Percentiles rank a stretch among this genome's conserved stretches.
Evolutionary conservation across 2,329 filamentous ascomycete species (phyloP).

Genomic region (Cylindrodendrum hubeiense): DNA sequence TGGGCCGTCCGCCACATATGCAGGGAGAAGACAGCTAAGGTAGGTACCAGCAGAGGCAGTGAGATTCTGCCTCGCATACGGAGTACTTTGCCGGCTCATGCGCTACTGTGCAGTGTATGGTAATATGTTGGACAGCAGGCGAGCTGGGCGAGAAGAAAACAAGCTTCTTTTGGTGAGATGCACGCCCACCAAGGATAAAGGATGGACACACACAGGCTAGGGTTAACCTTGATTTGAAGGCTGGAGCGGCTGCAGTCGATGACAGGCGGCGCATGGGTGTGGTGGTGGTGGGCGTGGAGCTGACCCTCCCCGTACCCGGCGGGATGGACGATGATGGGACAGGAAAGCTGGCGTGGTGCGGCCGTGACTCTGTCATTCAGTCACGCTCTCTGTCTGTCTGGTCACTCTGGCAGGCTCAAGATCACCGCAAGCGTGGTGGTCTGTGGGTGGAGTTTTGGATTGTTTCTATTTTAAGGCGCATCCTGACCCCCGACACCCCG

Average conservation of each 20-base stretch:
- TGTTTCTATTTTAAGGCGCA: conserved; percentile 7
- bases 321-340: background rate
- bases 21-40: background rate
- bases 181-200: background rate
- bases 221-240: conserved; percentile 1
- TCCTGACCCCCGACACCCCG: background rate
- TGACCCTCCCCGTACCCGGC: background rate
- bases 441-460: background rate
- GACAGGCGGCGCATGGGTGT: background rate
- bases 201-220: background rate
- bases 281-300: background rate
- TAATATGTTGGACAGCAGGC: background rate
- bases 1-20: background rate
- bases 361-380: background rate
- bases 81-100: background rate
- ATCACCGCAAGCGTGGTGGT: background rate
- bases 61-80: background rate
- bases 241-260: background rate
- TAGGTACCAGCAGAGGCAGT: background rate
- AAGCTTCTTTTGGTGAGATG: background rate
- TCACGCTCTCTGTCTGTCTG: background rate
- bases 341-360: background rate
- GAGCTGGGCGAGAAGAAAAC: background rate
- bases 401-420: too few species aligned
- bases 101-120: too few species aligned